phyloP scores from a whole-genome alignment of 2,329 filamentous ascomycete genomes.

The Fusarium brevicatenulatum region DNA sequence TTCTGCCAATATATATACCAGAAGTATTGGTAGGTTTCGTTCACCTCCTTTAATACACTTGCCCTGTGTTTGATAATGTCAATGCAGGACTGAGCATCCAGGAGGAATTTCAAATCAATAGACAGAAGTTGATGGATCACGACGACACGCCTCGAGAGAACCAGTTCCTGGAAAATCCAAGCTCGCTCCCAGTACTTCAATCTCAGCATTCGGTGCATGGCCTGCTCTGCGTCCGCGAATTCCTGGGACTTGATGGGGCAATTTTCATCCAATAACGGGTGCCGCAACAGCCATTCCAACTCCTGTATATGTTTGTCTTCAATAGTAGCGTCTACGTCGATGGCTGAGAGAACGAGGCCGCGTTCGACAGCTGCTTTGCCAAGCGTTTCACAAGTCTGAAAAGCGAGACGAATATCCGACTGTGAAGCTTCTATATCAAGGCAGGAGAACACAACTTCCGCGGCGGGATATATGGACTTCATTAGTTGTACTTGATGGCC shows the following conservation, averaged over 20 bases:
- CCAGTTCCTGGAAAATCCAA: constrained; percentile 10
- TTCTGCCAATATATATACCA: background rate
- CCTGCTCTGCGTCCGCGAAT: background rate
- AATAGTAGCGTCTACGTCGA: background rate
- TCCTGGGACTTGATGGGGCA: background rate
- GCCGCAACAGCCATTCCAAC: background rate
- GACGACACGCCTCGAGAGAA: background rate
- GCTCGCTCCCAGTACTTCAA: background rate
- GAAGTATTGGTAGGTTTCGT: background rate
- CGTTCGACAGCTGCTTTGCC: background rate
- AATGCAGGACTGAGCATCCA: background rate
- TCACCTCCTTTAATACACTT: no score
- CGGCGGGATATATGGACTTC: background rate
- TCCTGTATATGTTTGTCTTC: background rate
- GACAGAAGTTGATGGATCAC: background rate
- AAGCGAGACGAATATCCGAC: background rate
- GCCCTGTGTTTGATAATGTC: background rate
- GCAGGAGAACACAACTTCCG: background rate
- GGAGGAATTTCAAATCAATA: background rate
- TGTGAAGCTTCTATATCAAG: background rate
- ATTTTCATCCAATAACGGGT: background rate
- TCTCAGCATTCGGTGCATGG: background rate
- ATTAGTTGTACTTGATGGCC: background rate
- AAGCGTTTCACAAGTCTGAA: background rate
- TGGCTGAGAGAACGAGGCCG: background rate